These are phyloP conservation scores for Funneliformis mosseae DNA, from an alignment of 192 early-diverging fungal genomes.

Conservation along the genomic window DNA sequence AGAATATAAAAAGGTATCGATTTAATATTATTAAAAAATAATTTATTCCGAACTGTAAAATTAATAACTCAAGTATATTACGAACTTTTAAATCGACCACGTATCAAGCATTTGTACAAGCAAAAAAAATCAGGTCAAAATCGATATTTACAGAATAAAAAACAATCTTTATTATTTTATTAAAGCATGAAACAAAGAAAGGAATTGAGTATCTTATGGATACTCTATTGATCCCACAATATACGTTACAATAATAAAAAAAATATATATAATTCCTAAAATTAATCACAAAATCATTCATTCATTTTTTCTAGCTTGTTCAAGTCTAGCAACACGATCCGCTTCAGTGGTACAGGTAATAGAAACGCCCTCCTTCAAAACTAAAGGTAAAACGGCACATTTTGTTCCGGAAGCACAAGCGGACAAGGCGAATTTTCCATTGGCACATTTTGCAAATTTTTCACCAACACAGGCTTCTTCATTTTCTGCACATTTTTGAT, in stretches of 20 bases:
- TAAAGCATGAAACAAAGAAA: too few relatives aligned
- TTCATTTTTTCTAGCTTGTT: not conserved
- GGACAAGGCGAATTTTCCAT: too few relatives aligned
- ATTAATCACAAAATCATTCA: not conserved
- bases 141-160: too few relatives aligned
- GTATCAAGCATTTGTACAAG: too few relatives aligned
- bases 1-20: too few relatives aligned
- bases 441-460: not conserved
- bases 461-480: not conserved
- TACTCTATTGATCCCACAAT: not conserved
- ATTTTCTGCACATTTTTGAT: not conserved
- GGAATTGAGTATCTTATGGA: too few relatives aligned
- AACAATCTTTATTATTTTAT: too few relatives aligned
- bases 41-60: too few relatives aligned
- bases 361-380: not conserved
- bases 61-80: too few relatives aligned
- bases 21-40: too few relatives aligned
- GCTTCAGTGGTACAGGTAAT: not conserved
- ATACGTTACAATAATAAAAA: not conserved
- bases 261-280: not conserved
- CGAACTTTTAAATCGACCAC: too few relatives aligned
- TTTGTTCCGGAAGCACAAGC: not conserved
- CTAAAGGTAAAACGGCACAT: not conserved
- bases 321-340: not conserved
- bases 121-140: too few relatives aligned